A percentile compares a stretch with the other conserved stretches of the same genome.
Conservation (phyloP, 23 red algal genomes). For the Agarophyton chilense region DNA sequence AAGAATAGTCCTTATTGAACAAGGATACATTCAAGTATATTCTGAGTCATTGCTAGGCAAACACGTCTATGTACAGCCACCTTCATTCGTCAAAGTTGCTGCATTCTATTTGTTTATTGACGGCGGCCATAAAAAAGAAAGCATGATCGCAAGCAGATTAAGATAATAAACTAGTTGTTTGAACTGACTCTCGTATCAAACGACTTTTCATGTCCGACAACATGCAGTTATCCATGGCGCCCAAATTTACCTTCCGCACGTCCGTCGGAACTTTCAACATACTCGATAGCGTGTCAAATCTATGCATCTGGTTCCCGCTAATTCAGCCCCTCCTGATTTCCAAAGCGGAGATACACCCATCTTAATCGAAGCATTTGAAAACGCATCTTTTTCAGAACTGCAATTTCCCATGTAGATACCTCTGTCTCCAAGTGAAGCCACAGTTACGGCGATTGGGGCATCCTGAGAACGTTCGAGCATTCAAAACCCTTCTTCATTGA, state of each 20-base stretch:
- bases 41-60: too few relatives aligned
- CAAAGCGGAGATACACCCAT: constrained; percentile 33
- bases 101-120: too few relatives aligned
- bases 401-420: constrained; percentile 47
- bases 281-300: constrained; percentile 45
- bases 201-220: constrained; percentile 34
- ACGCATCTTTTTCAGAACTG: constrained; percentile 52
- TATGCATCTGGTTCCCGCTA: constrained; percentile 38
- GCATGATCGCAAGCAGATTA: not conserved
- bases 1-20: too few relatives aligned
- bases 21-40: too few relatives aligned
- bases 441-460: constrained; percentile 66
- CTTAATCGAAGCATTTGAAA: constrained; percentile 39
- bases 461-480: constrained; percentile 31
- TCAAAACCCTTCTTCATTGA: constrained; percentile 52
- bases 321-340: constrained; percentile 36
- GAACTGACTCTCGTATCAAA: not conserved
- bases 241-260: constrained; percentile 40
- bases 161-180: constrained; percentile 58
- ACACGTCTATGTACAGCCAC: too few relatives aligned
- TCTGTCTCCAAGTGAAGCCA: constrained; percentile 13
- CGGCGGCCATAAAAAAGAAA: too few relatives aligned
- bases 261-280: constrained; percentile 54
- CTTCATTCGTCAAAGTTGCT: too few relatives aligned
- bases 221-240: constrained; percentile 22